A percentile compares a stretch with the other conserved stretches of the same genome.
These are phyloP conservation scores for Solanum chaucha DNA, from an alignment of 257 asterid species.

Conservation along the genomic window DNA sequence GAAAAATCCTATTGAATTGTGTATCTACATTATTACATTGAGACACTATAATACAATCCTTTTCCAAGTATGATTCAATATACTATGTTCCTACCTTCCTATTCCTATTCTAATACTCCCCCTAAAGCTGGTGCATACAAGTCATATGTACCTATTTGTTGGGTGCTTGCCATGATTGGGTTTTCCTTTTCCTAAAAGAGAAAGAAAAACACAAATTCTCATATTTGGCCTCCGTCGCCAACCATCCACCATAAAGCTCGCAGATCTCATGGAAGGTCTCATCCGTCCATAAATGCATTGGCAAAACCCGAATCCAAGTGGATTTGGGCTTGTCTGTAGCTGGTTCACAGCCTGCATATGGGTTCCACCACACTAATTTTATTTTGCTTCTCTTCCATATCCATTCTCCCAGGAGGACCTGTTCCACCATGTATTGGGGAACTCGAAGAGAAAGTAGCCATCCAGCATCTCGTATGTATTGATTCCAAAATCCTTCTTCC, in stretches of 20 bases:
- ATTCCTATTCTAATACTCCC: not conserved
- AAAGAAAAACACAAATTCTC: not conserved
- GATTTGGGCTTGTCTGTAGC: not conserved
- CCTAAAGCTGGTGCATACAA: too few species aligned
- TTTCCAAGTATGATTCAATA: not conserved
- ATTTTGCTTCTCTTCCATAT: not conserved
- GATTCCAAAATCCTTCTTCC: not conserved
- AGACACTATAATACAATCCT: not conserved
- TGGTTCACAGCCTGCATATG: not conserved
- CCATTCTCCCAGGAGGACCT: not conserved
- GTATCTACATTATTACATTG: too few species aligned
- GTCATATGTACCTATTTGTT: not conserved
- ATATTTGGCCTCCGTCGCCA: not conserved
- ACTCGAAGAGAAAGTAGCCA: not conserved
- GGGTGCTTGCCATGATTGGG: not conserved
- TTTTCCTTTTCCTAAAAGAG: not conserved
- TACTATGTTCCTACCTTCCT: too few species aligned
- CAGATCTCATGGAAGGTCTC: not conserved
- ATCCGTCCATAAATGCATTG: not conserved
- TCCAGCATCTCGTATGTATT: not conserved
- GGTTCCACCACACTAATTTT: not conserved
- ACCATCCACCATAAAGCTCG: not conserved
- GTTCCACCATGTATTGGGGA: not conserved
- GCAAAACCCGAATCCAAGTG: not conserved
- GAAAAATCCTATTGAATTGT: too few species aligned